phyloP scores from a whole-genome alignment of 495 filamentous ascomycete species.

The Recurvomyces mirabilis region DNA sequence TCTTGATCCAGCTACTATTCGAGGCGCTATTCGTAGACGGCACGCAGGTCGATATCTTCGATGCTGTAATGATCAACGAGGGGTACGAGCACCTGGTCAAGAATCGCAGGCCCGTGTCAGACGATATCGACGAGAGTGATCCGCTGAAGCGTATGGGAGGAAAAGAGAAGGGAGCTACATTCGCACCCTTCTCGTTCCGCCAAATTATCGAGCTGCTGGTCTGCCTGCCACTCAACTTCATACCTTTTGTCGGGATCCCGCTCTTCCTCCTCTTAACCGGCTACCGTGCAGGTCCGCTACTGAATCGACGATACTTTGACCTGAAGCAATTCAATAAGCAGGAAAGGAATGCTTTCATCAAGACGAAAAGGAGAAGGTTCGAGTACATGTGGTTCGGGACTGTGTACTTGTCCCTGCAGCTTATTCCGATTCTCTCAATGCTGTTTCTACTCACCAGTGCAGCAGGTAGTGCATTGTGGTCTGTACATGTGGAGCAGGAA shows the following conservation, averaged over 20 bases:
- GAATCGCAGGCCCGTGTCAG: conserved; percentile 42
- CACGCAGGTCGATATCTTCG: conserved; percentile 57
- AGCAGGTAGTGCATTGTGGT: conserved; percentile 53
- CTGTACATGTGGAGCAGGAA: conserved; percentile 43
- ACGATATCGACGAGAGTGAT: conserved; percentile 36
- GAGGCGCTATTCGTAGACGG: conserved; percentile 61
- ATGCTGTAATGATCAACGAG: conserved; percentile 50
- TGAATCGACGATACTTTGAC: conserved; percentile 57
- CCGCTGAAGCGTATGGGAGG: conserved; percentile 48
- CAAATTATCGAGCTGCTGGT: conserved; percentile 35
- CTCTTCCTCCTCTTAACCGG: conserved; percentile 54
- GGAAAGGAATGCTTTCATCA: conserved; percentile 44
- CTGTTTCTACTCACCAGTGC: conserved; percentile 56
- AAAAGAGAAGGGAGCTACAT: conserved; percentile 45
- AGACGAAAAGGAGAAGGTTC: conserved; percentile 35
- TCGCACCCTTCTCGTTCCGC: conserved; percentile 47
- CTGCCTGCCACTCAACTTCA: conserved; percentile 52
- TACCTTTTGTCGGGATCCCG: conserved; percentile 51
- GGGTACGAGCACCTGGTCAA: conserved; percentile 47
- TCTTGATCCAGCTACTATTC: conserved; percentile 49
- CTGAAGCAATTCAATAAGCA: conserved; percentile 46
- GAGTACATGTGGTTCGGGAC: conserved; percentile 61
- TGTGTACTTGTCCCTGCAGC: conserved; percentile 47
- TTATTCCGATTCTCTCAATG: conserved; percentile 54
- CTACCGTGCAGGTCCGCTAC: conserved; percentile 52